Evolutionary conservation across 2,329 filamentous ascomycete genomes (phyloP).

Genomic region (Claviceps capensis): DNA sequence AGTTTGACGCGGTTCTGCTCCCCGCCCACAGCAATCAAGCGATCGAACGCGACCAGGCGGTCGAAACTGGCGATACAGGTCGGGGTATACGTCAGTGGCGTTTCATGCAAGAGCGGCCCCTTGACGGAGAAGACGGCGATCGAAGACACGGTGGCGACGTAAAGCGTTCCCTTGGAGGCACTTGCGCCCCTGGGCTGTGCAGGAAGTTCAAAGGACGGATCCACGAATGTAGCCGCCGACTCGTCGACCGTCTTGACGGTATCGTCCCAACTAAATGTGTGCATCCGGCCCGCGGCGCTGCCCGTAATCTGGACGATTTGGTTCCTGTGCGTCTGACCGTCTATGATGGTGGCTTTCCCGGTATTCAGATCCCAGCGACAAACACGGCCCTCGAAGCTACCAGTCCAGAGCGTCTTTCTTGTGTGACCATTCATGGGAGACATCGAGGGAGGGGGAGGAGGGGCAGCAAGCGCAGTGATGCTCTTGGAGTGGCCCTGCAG

Average conservation of each 20-base stretch:
- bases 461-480: slow-evolving; percentile 55
- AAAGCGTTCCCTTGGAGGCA: slow-evolving; percentile 35
- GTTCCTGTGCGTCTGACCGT: slow-evolving; percentile 73
- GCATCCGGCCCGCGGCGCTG: slow-evolving; percentile 45
- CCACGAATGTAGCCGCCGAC: slow-evolving; percentile 60
- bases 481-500: slow-evolving; percentile 85
- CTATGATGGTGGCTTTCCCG: slow-evolving; percentile 56
- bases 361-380: slow-evolving; percentile 67
- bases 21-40: slow-evolving; percentile 62
- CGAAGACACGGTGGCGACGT: slow-evolving; percentile 42
- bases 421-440: slow-evolving; percentile 26
- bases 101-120: slow-evolving; percentile 44
- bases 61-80: slow-evolving; percentile 59
- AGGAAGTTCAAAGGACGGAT: slow-evolving; percentile 50
- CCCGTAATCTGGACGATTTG: slow-evolving; percentile 67
- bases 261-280: slow-evolving; percentile 90
- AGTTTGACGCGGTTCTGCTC: slow-evolving; percentile 63
- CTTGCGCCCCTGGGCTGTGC: slow-evolving; percentile 71
- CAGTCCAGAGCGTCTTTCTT: slow-evolving; percentile 62
- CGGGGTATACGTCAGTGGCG: slow-evolving; percentile 49
- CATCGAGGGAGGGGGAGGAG: slow-evolving; percentile 15
- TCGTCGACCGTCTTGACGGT: slow-evolving; percentile 68
- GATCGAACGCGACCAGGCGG: slow-evolving; percentile 47
- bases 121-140: slow-evolving; percentile 40
- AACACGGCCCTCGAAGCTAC: slow-evolving; percentile 82